Evolutionary conservation across 2,329 filamentous ascomycete genomes (phyloP), one percentile per base, ranked within the genome.

Genomic region (Lasiodiplodia theobromae): DNA sequence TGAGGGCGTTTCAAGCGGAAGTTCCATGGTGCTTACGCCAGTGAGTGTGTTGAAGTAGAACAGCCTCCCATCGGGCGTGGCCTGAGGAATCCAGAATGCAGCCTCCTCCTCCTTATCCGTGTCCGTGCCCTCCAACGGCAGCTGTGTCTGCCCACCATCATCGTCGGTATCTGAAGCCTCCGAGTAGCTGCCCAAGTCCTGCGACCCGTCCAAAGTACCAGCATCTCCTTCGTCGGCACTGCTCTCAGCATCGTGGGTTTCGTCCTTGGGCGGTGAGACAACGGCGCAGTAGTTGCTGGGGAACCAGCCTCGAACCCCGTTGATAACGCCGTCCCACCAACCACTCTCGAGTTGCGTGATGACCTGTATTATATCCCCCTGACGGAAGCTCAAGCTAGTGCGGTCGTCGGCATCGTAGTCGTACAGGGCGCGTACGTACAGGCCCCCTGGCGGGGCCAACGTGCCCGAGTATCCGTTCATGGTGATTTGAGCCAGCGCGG

Each of bases 21-120:
- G 84, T 78, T 99, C 96, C 88, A 94, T 96, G 71, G 92, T 96
- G 77, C 92, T 96, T 76, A 96, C 93, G 67, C 95, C 94, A 0
- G 96, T 99, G 83, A 97, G 89, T 71, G 95, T 98, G 80, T 99
- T 99, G 86, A 97, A 98, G 82, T 98, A 99, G 81, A 96, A 99
- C 28, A 99, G 82, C 68, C 94, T 88, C 66, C 96, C 96, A 78
- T 98, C 94, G 1, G 93, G 89, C 0, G 96, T 99, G 16, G 94
- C 96, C 82, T 99, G 96, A 21, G 96, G 96, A 73, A 99, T 97
- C 96, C 96, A 99, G 78, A 97, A 99, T 72, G 96, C 95, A 56
- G 95, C 94, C 78, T 95, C 90, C 73, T 96, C 94, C 76, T 92
- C 92, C 75, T 91, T 90, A 71, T 81, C 85, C 71, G 80, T 80